phyloP scores from a whole-genome alignment of 305 asterid genomes.

The Plantago lanceolata region DNA sequence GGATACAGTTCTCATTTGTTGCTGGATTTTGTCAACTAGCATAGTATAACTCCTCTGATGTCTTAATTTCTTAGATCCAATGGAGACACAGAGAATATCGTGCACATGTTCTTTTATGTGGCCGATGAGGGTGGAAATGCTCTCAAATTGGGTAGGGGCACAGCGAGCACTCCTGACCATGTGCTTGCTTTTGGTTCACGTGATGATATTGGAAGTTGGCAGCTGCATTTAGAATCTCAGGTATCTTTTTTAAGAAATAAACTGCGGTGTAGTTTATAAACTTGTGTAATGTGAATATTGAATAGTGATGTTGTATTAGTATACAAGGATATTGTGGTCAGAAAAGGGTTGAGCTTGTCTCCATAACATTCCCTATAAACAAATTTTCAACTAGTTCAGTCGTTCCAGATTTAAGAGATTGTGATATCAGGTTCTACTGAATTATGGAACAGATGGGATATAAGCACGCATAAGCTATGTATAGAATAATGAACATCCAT shows the following conservation, averaged over 20 bases:
- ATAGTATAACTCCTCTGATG: slow-evolving; percentile 18
- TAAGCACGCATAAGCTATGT: neutral
- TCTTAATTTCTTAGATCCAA: slow-evolving; percentile 34
- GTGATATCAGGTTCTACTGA: neutral
- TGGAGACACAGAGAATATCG: slow-evolving; percentile 46
- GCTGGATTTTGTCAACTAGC: slow-evolving; percentile 14
- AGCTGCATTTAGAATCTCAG: slow-evolving; percentile 74
- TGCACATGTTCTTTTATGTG: slow-evolving; percentile 85
- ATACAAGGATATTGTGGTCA: neutral
- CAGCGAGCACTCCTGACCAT: slow-evolving; percentile 38
- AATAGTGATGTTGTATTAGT: neutral
- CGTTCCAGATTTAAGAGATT: neutral
- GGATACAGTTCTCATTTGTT: slow-evolving; percentile 17
- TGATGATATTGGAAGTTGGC: slow-evolving; percentile 79
- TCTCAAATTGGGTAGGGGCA: slow-evolving; percentile 53
- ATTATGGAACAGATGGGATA: neutral
- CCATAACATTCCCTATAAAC: neutral
- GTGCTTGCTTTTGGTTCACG: slow-evolving; percentile 64
- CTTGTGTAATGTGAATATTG: slow-evolving; percentile 9
- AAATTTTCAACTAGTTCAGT: neutral
- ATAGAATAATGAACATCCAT: neutral
- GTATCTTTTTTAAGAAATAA: slow-evolving; percentile 33
- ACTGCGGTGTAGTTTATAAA: neutral
- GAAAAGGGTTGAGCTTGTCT: neutral
- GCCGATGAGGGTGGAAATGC: slow-evolving; percentile 80